Base-by-base conservation (phyloP, 306 rosid genomes). In the Herpetospermum pedunculosum region DNA sequence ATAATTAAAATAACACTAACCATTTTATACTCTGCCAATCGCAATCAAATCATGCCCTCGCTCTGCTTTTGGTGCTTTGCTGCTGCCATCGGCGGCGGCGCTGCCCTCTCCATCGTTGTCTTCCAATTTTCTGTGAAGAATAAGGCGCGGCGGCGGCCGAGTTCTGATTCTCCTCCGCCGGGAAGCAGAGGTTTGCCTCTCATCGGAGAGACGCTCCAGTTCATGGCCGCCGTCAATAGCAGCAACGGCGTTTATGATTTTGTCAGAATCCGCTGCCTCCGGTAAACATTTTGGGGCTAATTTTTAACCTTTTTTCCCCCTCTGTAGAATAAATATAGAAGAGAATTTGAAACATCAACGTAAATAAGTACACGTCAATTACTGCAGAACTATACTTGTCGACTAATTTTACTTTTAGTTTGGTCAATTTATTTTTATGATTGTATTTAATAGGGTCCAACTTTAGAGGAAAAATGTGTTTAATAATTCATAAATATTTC, bases 161-260 rank as follows among this genome's bases (percentile, higher is more conserved):
- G 4, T 16, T 72, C 23, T 0, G 59, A 55, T 53, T 75, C 75
- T 85, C 94, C 91, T 76, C 97, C 88, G 0, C 97, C 88, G 0
- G 97, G 98, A 47, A 85, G 80, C 59, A 29, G 28, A 62, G 98
- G 94, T 21, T 71, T 89, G 1, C 94, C 96, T 0, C 82, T 94
- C 29, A 54, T 85, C 2, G 97, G 97, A 70, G 98, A 94, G 81
- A 94, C 97, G 14, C 74, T 89, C 8, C 87, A 94, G 35, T 94
- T 94, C 88, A 88, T 94, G 96, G 92, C 98, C 6, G 92, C 98
- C 81, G 81, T 84, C 16, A 86, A 85, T 15, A 80, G 91, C 77
- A 67, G 73, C 59, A 83, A 83, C 43, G 98, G 97, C 15, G 83
- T 94, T 38, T 85, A 94, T 63, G 88, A 91, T 72, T 94, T 91